Base-by-base conservation (phyloP, 306 rosid genomes). In the Lathyrus aphaca region DNA sequence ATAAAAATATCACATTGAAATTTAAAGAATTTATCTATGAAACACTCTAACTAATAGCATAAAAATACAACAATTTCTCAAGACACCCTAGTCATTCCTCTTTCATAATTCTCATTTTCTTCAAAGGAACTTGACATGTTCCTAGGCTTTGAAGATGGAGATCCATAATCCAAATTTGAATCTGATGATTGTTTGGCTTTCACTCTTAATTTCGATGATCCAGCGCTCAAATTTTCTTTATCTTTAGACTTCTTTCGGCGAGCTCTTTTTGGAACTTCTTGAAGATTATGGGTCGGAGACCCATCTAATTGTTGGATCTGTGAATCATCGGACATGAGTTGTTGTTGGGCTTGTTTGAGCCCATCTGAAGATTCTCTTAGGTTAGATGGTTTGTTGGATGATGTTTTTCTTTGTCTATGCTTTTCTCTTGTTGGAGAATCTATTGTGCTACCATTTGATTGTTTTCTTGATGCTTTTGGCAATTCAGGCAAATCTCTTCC, bases 161-260 rank as follows among this genome's bases (percentile, higher is more conserved):
- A 42, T 65, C 25, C 74, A 18, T 82, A 60, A 15, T 73, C 67
- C 12, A 29, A 35, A 48, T 13, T 30, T 2, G 80, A n/a, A 14
- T 80, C 87, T 3, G 45, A 5, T 10, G 61, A 37, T 11, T 61
- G 78, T 11, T 61, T 78, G 11, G 69, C 66, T 76, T 86, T 90
- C 12, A 74, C 19, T 75, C 76, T 84, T 2, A 60, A 49, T 67
- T 55, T 90, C 6, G 63, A 27, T 11, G 87, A 59, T 5, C 71
- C 32, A 44, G 15, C 27, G 14, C 3, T 9, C 4, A 80, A 38
- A 13, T 35, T 30, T 1, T 87, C 97, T 39, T 44, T 38, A 2
- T 87, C 97, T 39, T 91, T 94, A 0, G 91, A 79, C 56, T 86
- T 95, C 81, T 87, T 89, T 44, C 95, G 72, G 6, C 91, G 83